Base-by-base conservation (phyloP, 2,329 filamentous ascomycete species). In the Aspergillus oerlinghausenensis region DNA sequence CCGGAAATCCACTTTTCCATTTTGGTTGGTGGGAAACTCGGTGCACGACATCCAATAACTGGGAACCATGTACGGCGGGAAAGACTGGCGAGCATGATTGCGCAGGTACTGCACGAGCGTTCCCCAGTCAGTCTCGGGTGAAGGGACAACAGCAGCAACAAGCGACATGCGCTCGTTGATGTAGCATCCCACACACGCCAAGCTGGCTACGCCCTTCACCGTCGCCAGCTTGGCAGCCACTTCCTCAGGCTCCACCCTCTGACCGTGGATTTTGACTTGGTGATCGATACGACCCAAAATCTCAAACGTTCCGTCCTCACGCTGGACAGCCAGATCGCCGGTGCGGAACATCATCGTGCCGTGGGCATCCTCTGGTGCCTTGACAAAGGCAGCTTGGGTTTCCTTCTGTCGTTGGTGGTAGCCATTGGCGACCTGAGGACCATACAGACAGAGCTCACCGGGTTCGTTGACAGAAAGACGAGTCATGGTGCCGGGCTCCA, bases 281-380 rank as follows among this genome's bases (percentile, higher is more conserved):
- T 49, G 42, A 14, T 53, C 51, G 14, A 53, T 53, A 21, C 51
- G 51, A 9, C 51, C 51, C 10, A 53, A 19, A 11, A 43, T 47
- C 14, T 49, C 51, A n/a, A 49, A 47, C 3, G 43, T 53, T 10
- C 51, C 51, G 14, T 53, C 42, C 2, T n/a, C 26, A 26, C 43
- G 51, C 51, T 14, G 21, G 25, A 29, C 25, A 11, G 40, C 51
- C 42, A 45, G 38, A 53, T 53, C 51, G 26, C 51, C 51, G 3
- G 51, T 53, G 43, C 42, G 51, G 35, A 47, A 53, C 51, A 53
- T 53, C 26, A 25, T 26, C 51, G 11, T 47, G n/a, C 42, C 51
- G 1, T n/a, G 40, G 0, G 14, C 6, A 9, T 8, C n/a, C 40
- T 21, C n/a, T 9, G 40, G 40, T 8, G 40, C 3, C 40, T 43